Evolutionary conservation across 2,329 filamentous ascomycete species (phyloP).

Genomic region (Didymella pinodella): DNA sequence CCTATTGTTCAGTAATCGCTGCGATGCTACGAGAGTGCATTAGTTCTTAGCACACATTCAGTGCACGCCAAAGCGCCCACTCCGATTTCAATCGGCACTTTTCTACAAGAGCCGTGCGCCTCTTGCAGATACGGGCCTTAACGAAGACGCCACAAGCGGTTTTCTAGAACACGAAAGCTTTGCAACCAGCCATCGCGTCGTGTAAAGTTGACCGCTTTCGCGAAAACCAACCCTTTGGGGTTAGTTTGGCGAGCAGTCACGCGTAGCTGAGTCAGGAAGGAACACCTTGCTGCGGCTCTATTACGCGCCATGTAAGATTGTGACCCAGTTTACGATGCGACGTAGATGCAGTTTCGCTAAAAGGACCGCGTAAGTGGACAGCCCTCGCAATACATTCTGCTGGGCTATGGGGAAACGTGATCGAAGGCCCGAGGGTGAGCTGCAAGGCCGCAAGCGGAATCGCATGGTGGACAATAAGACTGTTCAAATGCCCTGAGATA

Average conservation of each 20-base stretch:
- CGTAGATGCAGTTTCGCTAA: constrained; percentile 16
- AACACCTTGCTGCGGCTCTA: constrained; percentile 14
- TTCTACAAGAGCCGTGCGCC: neutral
- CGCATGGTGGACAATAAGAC: constrained; percentile 16
- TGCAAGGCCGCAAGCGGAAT: constrained; percentile 15
- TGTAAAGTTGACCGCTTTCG: constrained; percentile 21
- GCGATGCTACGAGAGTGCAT: constrained; percentile 3
- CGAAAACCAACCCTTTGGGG: constrained; percentile 18
- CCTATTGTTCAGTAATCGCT: constrained; percentile 6
- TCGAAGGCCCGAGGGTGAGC: constrained; percentile 2
- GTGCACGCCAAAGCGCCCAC: neutral
- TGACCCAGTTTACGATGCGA: constrained; percentile 7
- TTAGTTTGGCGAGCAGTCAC: constrained; percentile 23
- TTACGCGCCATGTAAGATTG: constrained; percentile 17
- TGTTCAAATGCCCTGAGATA: neutral
- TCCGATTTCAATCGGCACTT: neutral
- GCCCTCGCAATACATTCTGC: constrained; percentile 20
- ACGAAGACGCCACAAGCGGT: constrained; percentile 18
- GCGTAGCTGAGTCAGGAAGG: constrained; percentile 20
- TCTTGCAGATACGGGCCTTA: neutral
- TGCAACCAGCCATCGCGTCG: constrained; percentile 11
- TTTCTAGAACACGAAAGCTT: constrained; percentile 13
- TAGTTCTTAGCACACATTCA: constrained; percentile 2
- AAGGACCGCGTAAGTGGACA: constrained; percentile 8
- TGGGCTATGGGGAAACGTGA: constrained; percentile 13